These are phyloP conservation scores for Eucalyptus microcorys DNA, from an alignment of 345 rosid species.

Conservation along the genomic window DNA sequence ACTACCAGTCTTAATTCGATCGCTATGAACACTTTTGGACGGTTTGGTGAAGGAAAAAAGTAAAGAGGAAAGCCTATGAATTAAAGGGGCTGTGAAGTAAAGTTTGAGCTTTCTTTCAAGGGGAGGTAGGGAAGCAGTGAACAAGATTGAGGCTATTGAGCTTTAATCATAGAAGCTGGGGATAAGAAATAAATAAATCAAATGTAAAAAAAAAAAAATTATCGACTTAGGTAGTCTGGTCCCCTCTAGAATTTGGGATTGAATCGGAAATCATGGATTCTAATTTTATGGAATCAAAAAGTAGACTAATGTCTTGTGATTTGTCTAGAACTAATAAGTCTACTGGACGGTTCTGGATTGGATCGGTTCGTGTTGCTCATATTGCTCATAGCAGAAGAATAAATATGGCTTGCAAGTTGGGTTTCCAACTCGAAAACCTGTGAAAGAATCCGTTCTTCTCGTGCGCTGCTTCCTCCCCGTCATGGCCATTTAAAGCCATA, in stretches of 20 bases:
- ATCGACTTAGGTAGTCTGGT: too few relatives aligned
- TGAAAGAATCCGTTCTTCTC: not conserved
- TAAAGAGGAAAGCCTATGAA: too few relatives aligned
- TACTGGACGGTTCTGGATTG: too few relatives aligned
- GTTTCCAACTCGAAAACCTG: not conserved
- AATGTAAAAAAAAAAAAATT: not conserved
- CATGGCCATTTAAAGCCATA: not conserved
- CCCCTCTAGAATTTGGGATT: too few relatives aligned
- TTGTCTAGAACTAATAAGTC: too few relatives aligned
- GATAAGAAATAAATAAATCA: too few relatives aligned
- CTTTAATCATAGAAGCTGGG: not conserved
- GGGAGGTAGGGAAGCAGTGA: not conserved
- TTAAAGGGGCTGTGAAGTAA: too few relatives aligned
- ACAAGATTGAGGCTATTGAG: not conserved
- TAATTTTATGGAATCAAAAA: too few relatives aligned
- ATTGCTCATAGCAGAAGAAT: not conserved
- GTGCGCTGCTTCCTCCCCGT: not conserved
- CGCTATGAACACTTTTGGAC: not conserved
- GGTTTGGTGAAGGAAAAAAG: not conserved
- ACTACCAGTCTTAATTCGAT: not conserved
- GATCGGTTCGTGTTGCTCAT: too few relatives aligned
- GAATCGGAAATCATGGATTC: rapidly evolving
- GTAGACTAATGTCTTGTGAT: too few relatives aligned
- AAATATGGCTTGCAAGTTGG: not conserved
- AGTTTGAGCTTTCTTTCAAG: not conserved